phyloP scores from a whole-genome alignment of 1,284 basidiomycete genomes.

The Gymnopus androsaceus region DNA sequence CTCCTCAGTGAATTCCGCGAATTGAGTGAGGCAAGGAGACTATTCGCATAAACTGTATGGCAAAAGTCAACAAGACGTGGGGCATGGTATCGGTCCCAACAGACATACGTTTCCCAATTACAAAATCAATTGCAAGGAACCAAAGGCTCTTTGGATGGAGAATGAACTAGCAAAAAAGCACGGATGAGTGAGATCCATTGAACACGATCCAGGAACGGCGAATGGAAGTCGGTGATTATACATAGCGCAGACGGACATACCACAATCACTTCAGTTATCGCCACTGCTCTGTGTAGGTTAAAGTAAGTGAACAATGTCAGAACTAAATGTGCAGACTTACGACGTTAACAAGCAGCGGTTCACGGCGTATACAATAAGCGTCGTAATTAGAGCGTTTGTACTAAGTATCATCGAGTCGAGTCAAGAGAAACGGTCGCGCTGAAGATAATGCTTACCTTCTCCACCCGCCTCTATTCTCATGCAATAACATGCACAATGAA shows the following conservation, averaged over 20 bases:
- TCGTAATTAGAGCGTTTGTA: constrained; percentile 36
- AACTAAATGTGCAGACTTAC: constrained; percentile 23
- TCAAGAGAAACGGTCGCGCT: neutral
- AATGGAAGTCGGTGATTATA: no score
- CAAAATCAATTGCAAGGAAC: constrained; percentile 42
- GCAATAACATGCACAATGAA: constrained; percentile 37
- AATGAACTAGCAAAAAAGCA: constrained; percentile 33
- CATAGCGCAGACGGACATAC: constrained; percentile 29
- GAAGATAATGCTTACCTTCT: constrained; percentile 24
- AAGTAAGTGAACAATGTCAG: neutral
- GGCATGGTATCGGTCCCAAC: neutral
- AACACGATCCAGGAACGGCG: no score
- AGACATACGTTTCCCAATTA: constrained; percentile 38
- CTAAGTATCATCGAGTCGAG: constrained; percentile 19
- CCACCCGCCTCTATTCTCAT: constrained; percentile 36
- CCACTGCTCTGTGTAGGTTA: constrained; percentile 29
- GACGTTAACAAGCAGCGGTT: constrained; percentile 42
- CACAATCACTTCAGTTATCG: constrained; percentile 37
- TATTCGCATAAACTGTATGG: constrained; percentile 39
- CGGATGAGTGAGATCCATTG: neutral
- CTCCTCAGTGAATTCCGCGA: constrained; percentile 27
- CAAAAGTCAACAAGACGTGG: neutral
- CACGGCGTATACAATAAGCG: constrained; percentile 39
- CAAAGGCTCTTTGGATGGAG: constrained; percentile 35
- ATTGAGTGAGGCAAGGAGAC: constrained; percentile 40